phyloP scores from a whole-genome alignment of 2,329 filamentous ascomycete species.

The Nigrospora sphaerica region DNA sequence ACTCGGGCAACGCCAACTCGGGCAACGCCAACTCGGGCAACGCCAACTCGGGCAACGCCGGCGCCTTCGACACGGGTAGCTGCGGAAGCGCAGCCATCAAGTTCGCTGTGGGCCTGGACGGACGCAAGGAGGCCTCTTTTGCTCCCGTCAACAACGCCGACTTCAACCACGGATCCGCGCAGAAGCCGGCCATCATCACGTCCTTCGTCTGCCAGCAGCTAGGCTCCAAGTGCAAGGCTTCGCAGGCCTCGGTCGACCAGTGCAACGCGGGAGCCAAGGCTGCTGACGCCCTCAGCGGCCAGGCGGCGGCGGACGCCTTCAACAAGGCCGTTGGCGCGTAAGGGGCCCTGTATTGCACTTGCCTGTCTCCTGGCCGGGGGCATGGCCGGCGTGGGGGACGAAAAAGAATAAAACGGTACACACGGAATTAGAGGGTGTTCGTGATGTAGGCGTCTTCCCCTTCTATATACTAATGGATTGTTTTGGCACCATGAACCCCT shows the following conservation, averaged over 20 bases:
- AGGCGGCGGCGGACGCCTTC: conserved; percentile 30
- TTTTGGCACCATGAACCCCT: too few species aligned
- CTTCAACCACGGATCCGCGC: conserved; percentile 46
- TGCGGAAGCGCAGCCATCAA: conserved; percentile 41
- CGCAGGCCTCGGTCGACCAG: conserved; percentile 19
- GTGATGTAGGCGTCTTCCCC: too few species aligned
- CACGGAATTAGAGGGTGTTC: too few species aligned
- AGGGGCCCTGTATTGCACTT: neutral
- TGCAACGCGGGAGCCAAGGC: conserved; percentile 24
- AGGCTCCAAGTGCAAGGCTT: conserved; percentile 24
- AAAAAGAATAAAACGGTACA: too few species aligned
- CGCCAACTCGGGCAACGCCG: conserved; percentile 6
- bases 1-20: conserved; percentile 16
- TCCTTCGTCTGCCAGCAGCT: conserved; percentile 30
- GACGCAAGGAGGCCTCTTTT: conserved; percentile 35
- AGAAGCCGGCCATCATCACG: conserved; percentile 22
- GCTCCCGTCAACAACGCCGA: conserved; percentile 28
- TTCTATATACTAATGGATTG: too few species aligned
- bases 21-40: conserved; percentile 6
- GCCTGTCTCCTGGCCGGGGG: neutral
- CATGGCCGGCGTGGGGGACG: too few species aligned
- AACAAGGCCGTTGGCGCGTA: conserved; percentile 29
- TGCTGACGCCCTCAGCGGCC: conserved; percentile 21
- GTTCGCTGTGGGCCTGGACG: conserved; percentile 41
- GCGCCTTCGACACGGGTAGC: conserved; percentile 31